Evolutionary conservation across 1,139 yeast species (phyloP).

Genomic region (Yamadazyma epiphylla): DNA sequence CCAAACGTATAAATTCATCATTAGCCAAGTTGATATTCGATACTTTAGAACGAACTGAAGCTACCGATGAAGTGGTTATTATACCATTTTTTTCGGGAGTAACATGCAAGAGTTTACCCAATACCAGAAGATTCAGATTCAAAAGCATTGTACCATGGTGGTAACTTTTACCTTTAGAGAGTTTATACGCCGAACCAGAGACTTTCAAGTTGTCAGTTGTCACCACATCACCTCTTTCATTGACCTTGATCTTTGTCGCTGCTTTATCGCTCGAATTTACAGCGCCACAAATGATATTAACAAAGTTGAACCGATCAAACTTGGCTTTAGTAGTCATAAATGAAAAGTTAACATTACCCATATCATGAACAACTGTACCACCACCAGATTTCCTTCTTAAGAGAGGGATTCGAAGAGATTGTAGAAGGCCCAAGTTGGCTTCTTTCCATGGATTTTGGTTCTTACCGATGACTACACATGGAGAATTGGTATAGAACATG

Average conservation of each 20-base stretch:
- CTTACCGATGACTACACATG: constrained; percentile 92
- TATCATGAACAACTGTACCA: constrained; percentile 94
- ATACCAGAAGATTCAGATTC: constrained; percentile 53
- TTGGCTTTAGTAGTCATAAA: constrained; percentile 67
- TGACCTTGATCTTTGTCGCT: constrained; percentile 35
- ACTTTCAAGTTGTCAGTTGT: constrained; percentile 48
- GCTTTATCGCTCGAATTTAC: constrained; percentile 31
- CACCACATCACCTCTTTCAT: constrained; percentile 77
- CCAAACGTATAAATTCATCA: constrained; percentile 46
- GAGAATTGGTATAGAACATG: constrained; percentile 69
- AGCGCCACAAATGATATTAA: constrained; percentile 48
- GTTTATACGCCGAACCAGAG: constrained; percentile 88
- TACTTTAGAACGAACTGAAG: constrained; percentile 77
- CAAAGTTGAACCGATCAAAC: constrained; percentile 65
- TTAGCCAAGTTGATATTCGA: constrained; percentile 51
- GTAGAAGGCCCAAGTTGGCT: constrained; percentile 59
- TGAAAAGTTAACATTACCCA: constrained; percentile 87
- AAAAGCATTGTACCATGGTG: constrained; percentile 97
- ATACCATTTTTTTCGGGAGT: constrained; percentile 39
- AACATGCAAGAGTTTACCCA: constrained; percentile 48
- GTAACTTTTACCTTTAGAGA: constrained; percentile 77
- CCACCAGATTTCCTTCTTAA: constrained; percentile 88
- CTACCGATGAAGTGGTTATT: constrained; percentile 56
- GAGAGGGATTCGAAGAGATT: constrained; percentile 56
- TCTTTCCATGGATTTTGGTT: constrained; percentile 96